Percentiles rank a stretch among this genome's conserved stretches.
Evolutionary conservation across 2,329 filamentous ascomycete species (phyloP).

Genomic region (Venturia oleaginea): DNA sequence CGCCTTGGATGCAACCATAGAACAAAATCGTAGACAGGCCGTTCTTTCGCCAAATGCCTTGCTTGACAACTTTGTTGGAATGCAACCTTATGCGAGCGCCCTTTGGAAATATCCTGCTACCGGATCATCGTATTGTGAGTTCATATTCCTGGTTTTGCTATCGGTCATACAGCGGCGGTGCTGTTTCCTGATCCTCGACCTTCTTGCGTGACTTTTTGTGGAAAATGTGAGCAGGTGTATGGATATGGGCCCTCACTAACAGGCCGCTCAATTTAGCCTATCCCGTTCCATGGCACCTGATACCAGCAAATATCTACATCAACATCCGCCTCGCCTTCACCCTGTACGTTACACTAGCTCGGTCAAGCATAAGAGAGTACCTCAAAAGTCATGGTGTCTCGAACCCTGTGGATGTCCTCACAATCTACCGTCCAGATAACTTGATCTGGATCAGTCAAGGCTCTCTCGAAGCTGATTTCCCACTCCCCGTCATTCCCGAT

Average conservation of each 20-base stretch:
- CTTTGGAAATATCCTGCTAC: conserved; percentile 34
- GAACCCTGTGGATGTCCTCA: conserved; percentile 10
- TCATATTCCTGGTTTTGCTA: conserved; percentile 11
- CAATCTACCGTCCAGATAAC: conserved; percentile 1
- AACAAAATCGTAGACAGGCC: conserved; percentile 25
- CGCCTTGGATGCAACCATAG: conserved; percentile 34
- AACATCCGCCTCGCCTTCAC: conserved; percentile 22
- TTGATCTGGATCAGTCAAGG: conserved; percentile 11
- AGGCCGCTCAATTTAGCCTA: conserved; percentile 23
- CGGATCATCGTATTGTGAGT: conserved; percentile 16
- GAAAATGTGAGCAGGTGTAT: conserved; percentile 35
- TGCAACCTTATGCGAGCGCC: conserved; percentile 29
- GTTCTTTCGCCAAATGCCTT: conserved; percentile 38
- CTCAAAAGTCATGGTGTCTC: not conserved
- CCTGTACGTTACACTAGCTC: conserved; percentile 17
- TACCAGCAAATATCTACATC: conserved; percentile 36
- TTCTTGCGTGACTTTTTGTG: not conserved
- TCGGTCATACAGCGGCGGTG: conserved; percentile 5
- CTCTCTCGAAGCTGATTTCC: conserved; percentile 5
- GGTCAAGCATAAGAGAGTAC: conserved; percentile 19
- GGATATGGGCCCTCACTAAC: not conserved
- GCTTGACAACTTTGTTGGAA: conserved; percentile 31
- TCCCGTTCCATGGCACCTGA: conserved; percentile 36
- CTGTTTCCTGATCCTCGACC: not conserved
- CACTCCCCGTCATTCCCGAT: conserved; percentile 5